phyloP scores from a whole-genome alignment of 2,329 filamentous ascomycete genomes.

The Cyclaneusma minus region DNA sequence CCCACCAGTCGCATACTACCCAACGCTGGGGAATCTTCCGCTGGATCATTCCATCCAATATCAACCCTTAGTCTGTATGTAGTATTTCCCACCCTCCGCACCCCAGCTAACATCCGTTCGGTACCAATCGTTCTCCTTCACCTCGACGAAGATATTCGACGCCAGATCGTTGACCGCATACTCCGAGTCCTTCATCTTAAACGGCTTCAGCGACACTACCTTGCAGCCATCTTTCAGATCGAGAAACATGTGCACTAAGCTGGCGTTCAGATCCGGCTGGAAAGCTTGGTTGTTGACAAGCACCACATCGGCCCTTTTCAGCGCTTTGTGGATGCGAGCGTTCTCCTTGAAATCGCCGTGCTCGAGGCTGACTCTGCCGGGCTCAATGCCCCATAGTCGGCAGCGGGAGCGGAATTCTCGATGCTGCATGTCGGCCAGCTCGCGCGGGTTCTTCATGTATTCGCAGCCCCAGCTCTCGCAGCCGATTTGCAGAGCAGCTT shows the following conservation, averaged over 20 bases:
- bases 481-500: conserved; percentile 83
- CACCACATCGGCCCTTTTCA: conserved; percentile 83
- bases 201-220: conserved; percentile 84
- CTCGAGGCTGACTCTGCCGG: conserved; percentile 67
- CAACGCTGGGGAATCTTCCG: too few species aligned
- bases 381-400: conserved; percentile 72
- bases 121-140: conserved; percentile 52
- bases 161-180: conserved; percentile 64
- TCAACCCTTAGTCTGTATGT: conserved; percentile 57
- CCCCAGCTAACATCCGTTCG: conserved; percentile 77
- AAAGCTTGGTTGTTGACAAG: conserved; percentile 98
- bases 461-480: conserved; percentile 95
- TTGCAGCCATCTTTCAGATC: conserved; percentile 83
- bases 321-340: conserved; percentile 49
- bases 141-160: conserved; percentile 65
- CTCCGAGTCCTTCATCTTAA: conserved; percentile 67
- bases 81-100: conserved; percentile 69
- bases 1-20: too few species aligned
- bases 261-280: conserved; percentile 71
- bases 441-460: conserved; percentile 83
- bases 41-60: conserved; percentile 8
- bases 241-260: conserved; percentile 75
- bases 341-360: conserved; percentile 73
- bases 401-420: conserved; percentile 75
- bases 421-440: conserved; percentile 65